phyloP scores from a whole-genome alignment of 495 filamentous ascomycete genomes.

The Hypoxylon lenormandii region DNA sequence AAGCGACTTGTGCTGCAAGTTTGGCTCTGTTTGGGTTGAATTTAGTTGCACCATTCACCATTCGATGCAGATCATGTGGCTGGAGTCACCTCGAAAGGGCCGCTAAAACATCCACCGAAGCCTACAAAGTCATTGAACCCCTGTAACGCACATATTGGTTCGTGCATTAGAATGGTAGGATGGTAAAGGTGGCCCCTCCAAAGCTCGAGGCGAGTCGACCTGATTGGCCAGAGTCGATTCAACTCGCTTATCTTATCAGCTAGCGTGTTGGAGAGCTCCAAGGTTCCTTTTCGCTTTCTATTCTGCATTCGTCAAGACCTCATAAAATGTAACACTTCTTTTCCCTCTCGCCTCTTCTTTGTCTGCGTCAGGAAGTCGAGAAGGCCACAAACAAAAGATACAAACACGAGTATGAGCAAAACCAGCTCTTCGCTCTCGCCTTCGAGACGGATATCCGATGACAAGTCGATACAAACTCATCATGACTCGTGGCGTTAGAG shows the following conservation, averaged over 20 bases:
- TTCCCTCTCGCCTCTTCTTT: neutral
- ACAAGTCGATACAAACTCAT: slow-evolving; percentile 1
- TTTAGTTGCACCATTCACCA: neutral
- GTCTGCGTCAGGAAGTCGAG: neutral
- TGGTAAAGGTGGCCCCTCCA: too few species aligned
- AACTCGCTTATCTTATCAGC: slow-evolving; percentile 2
- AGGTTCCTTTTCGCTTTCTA: neutral
- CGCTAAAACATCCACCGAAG: slow-evolving; percentile 1
- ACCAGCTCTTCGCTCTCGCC: too few species aligned
- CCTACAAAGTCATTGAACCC: neutral
- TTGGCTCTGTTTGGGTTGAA: neutral
- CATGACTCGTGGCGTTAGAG: slow-evolving; percentile 9
- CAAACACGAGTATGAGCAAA: too few species aligned
- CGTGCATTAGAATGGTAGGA: slow-evolving; percentile 5
- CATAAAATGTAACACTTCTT: neutral
- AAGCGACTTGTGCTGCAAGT: neutral
- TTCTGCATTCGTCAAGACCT: neutral
- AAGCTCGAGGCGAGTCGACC: neutral
- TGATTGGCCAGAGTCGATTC: slow-evolving; percentile 3
- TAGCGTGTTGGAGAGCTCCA: neutral
- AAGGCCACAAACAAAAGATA: too few species aligned
- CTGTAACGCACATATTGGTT: slow-evolving; percentile 1
- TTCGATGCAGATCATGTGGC: slow-evolving; percentile 39
- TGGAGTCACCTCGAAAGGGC: slow-evolving; percentile 20
- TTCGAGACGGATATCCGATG: slow-evolving; percentile 3